Evolutionary conservation across 2,329 filamentous ascomycete genomes (phyloP), one percentile per base, ranked within the genome.

Genomic region (Amylocarpus encephaloides): DNA sequence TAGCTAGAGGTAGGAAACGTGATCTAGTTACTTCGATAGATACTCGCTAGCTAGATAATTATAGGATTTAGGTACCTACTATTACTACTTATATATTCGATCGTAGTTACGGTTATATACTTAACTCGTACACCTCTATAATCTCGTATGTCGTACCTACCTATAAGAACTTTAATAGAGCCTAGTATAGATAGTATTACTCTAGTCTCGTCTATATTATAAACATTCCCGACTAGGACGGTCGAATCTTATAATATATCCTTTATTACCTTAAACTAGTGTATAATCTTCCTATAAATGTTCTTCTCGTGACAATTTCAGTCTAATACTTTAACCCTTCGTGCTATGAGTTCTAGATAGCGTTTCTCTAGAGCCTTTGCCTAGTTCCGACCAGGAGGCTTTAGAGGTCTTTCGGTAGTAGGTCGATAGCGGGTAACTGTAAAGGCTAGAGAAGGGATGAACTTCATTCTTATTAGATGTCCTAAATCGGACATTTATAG

Each of bases 91-190:
- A n/a, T n/a, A n/a, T n/a, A n/a, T n/a, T n/a, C 40, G 7, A 43
- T 43, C 11, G 40, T n/a, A 43, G 40, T 43, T 1, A 43, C 40
- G 7, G 15, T 26, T 13, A 22, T 43, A 5, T 22, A 22, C 40
- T 43, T 43, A 15, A 43, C 19, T 4, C 2, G 18, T 13, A 13
- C 26, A 12, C 40, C 40, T 26, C 40, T 43, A 43, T 43, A 43
- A 15, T 43, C 19, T 30, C 40, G 40, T 22, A 4, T 18, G 7
- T 43, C 26, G 26, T 43, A 18, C 13, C 26, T 43, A 30, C 57
- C 50, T 50, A 67, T 54, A n/a, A 68, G 59, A 29, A 66, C 65
- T 56, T 67, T 66, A 3, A 68, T 35, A 35, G 62, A 63, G 30
- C 48, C 53, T 2, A 59, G 59, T 49, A 59, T 53, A 40, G 19